phyloP scores from a whole-genome alignment of 257 asterid species.

The Cinchona pubescens region DNA sequence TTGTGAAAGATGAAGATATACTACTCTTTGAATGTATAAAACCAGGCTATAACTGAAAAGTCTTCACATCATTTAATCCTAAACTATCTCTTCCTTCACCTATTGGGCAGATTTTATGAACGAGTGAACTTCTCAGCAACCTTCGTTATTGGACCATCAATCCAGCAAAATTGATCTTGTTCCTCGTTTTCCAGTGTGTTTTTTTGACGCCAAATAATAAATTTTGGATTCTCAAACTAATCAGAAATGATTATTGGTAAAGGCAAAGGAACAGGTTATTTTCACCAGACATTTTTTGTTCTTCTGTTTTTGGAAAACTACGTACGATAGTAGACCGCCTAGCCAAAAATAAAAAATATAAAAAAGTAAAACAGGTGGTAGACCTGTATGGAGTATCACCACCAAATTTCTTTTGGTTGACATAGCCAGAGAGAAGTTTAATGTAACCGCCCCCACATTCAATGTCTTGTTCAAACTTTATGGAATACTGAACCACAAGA shows the following conservation, averaged over 20 bases:
- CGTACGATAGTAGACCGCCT: too few species aligned
- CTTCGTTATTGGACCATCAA: background rate
- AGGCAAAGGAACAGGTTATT: background rate
- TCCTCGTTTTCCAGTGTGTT: background rate
- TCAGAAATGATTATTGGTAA: background rate
- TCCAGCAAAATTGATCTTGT: background rate
- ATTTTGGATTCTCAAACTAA: background rate
- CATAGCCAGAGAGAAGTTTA: conserved; percentile 86
- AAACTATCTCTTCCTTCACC: background rate
- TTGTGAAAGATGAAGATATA: background rate
- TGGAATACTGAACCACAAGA: conserved; percentile 82
- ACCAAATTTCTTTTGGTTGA: conserved; percentile 90
- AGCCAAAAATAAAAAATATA: too few species aligned
- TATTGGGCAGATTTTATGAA: background rate
- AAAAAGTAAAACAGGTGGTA: too few species aligned
- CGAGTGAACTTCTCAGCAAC: background rate
- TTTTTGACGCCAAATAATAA: background rate
- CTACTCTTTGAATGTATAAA: background rate
- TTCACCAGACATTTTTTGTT: background rate
- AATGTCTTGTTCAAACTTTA: conserved; percentile 86
- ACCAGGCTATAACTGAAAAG: background rate
- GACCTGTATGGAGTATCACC: conserved; percentile 98
- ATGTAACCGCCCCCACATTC: conserved; percentile 96
- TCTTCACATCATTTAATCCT: background rate
- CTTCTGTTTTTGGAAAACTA: background rate